Percentiles rank a stretch among this genome's conserved stretches.
phyloP scores from a whole-genome alignment of 495 filamentous ascomycete species.

The Corynascus novoguineensis region DNA sequence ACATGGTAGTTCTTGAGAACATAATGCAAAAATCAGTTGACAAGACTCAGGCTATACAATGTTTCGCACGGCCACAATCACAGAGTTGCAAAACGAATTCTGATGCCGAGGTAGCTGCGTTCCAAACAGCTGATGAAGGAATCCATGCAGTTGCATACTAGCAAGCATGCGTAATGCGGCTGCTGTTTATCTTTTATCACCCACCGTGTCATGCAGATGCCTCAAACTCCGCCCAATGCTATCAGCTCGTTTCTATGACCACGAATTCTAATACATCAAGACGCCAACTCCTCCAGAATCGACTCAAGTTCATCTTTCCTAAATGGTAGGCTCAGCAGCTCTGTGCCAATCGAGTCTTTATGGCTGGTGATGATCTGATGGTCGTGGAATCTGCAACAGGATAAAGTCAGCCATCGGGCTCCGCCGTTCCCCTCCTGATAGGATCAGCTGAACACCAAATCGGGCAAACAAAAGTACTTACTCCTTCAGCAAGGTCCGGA shows the following conservation, averaged over 20 bases:
- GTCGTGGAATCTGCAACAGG: slow-evolving; percentile 67
- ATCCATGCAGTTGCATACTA: too few species aligned
- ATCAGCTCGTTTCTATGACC: background rate
- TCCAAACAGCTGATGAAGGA: too few species aligned
- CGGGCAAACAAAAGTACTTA: slow-evolving; percentile 35
- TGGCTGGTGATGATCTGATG: slow-evolving; percentile 91
- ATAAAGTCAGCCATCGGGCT: slow-evolving; percentile 24
- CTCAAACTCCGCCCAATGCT: background rate
- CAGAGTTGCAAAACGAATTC: too few species aligned
- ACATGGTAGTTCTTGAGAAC: too few species aligned
- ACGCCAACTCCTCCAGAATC: slow-evolving; percentile 78
- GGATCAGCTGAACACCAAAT: background rate
- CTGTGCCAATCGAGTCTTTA: slow-evolving; percentile 78
- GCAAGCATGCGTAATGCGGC: too few species aligned
- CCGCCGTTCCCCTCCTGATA: background rate
- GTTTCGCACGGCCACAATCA: too few species aligned
- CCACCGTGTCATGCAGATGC: background rate
- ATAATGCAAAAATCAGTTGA: too few species aligned
- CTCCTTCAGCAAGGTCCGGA: slow-evolving; percentile 89
- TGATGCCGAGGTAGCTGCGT: too few species aligned
- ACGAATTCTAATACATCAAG: slow-evolving; percentile 22
- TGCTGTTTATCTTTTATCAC: background rate
- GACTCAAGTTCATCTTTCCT: slow-evolving; percentile 82
- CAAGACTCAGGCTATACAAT: too few species aligned
- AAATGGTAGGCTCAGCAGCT: slow-evolving; percentile 80